Base-by-base conservation (phyloP, 2,329 filamentous ascomycete species). In the Zymoseptoria crescenta region DNA sequence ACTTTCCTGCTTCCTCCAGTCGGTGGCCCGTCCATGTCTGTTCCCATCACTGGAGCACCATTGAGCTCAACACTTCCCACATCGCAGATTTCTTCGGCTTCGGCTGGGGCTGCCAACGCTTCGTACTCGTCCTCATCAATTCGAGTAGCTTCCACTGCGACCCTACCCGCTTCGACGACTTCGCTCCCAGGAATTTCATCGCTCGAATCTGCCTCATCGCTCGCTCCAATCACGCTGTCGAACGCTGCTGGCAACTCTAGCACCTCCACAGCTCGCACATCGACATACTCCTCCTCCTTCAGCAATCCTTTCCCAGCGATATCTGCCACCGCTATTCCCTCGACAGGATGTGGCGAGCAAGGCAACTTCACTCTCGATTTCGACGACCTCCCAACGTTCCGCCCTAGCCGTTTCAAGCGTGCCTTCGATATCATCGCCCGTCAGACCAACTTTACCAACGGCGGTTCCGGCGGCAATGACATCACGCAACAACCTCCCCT, bases 361-460 rank as follows among this genome's bases (percentile, higher is more conserved):
- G 77, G 77, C 45, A 73, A 76, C 57, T 79, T 79, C 59, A 75
- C 73, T 0, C 59, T 57, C 59, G 64, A 70, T 41, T 73, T 71
- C 56, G 69, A 74, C 35, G 67, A 75, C 41, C 63, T 77, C 19
- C 73, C 73, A 2, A 72, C 69, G 49, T 74, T 71, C 56, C 61
- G 53, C 16, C 66, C 69, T 8, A 28, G 28, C 24, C 50, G 50
- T 30, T 10, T 21, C 50, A 52, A n/a, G 65, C 62, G 48, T 65
- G 70, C 55, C 59, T 65, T 13, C 63, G 68, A 54, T 52, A 55
- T 59, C 8, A 45, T 56, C 49, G 52, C 52, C 49, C 61, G 61
- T 41, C 61, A 63, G 49, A 50, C 16, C 1, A 61, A 63, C 27
- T 58, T 54, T 27, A 59, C 58, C 19, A 62, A 70, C 69, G 55